These are phyloP conservation scores for Bocquillonia castaneifolia DNA, from an alignment of 441 rosid genomes.

Conservation along the genomic window DNA sequence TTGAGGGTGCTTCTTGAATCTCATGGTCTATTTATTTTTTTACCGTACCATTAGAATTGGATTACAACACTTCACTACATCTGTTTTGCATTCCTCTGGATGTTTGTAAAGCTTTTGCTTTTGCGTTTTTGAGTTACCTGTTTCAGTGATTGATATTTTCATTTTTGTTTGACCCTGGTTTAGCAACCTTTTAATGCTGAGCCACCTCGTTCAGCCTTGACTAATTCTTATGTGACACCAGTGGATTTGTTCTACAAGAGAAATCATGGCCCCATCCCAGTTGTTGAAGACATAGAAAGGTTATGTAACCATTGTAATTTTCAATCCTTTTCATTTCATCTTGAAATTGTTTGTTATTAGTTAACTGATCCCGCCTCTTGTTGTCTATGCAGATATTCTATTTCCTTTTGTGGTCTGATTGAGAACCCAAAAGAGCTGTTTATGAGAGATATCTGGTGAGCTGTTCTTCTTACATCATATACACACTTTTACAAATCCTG, in stretches of 20 bases:
- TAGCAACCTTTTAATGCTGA: constrained; percentile 98
- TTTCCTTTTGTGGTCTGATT: constrained; percentile 49
- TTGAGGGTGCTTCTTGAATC: background rate
- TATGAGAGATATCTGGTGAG: constrained; percentile 72
- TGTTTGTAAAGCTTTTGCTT: background rate
- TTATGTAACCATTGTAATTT: constrained; percentile 8
- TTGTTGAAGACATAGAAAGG: constrained; percentile 70
- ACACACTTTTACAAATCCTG: constrained; percentile 7
- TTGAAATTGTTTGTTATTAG: background rate
- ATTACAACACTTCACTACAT: too few species aligned
- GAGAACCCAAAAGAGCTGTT: constrained; percentile 49
- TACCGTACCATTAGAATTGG: too few species aligned
- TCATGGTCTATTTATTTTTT: background rate
- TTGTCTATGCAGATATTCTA: constrained; percentile 50
- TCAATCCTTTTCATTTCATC: background rate
- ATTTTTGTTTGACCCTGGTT: constrained; percentile 8
- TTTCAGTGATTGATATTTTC: background rate
- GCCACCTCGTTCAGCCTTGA: constrained; percentile 72
- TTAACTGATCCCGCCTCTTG: constrained; percentile 13
- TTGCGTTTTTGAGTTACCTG: background rate
- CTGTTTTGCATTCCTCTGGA: too few species aligned
- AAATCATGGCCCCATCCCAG: constrained; percentile 88
- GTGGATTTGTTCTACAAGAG: constrained; percentile 89
- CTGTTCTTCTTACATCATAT: background rate
- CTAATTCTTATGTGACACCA: constrained; percentile 69